phyloP scores from a whole-genome alignment of 2,329 filamentous ascomycete species.

The Fusarium pseudocircinatum region DNA sequence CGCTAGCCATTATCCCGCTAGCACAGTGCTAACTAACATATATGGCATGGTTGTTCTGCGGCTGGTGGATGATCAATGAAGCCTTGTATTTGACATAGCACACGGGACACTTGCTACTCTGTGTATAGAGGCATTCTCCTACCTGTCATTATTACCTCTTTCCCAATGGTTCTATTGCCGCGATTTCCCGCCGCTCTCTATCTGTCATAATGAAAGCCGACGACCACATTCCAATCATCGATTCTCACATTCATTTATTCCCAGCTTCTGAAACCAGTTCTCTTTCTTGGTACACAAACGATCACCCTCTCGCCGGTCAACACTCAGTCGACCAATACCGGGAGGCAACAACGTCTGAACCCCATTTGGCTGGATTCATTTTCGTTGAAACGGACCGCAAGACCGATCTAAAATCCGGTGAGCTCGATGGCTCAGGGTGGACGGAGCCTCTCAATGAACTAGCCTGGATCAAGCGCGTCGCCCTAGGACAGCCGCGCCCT shows the following conservation, averaged over 20 bases:
- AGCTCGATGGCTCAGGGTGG: background rate
- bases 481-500: background rate
- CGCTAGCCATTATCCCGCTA: background rate
- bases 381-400: background rate
- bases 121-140: background rate
- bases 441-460: background rate
- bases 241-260: background rate
- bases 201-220: background rate
- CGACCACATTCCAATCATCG: background rate
- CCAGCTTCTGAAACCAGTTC: background rate
- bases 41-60: background rate
- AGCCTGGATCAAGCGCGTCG: background rate
- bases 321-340: background rate
- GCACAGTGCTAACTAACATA: background rate
- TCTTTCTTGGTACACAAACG: background rate
- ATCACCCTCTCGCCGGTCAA: background rate
- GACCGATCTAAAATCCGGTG: background rate
- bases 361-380: background rate
- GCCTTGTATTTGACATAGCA: background rate
- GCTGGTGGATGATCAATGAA: background rate
- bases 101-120: background rate
- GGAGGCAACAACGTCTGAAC: fast-evolving
- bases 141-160: background rate
- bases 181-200: fast-evolving
- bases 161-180: fast-evolving